Evolutionary conservation across 164 flowering plant species (phyloP).

Genomic region (Protea cynaroides): DNA sequence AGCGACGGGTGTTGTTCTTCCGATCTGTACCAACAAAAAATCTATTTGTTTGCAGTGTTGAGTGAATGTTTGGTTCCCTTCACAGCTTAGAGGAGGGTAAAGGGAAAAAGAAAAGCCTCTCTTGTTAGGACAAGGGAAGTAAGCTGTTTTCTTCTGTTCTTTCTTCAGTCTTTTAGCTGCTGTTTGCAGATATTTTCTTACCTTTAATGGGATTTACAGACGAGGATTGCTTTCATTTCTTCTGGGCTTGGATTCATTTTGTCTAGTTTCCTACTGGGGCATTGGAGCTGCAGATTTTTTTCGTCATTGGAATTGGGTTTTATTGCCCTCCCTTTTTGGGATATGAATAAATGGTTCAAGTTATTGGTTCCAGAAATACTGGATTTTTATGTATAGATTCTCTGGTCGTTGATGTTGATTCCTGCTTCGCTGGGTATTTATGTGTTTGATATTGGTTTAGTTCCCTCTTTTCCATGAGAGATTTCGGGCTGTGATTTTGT

Average conservation of each 20-base stretch:
- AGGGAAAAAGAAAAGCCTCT: background rate
- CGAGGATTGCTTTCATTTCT: conserved; percentile 7
- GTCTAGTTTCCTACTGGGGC: background rate
- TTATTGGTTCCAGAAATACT: background rate
- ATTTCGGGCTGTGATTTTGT: background rate
- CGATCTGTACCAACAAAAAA: conserved; percentile 4
- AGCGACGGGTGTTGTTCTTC: conserved; percentile 13
- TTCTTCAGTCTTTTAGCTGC: background rate
- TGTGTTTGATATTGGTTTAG: background rate
- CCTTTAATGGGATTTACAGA: conserved; percentile 12
- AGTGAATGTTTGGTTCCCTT: background rate
- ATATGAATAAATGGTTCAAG: no score
- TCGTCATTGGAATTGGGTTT: background rate
- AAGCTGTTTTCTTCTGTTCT: background rate
- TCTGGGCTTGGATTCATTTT: conserved; percentile 1
- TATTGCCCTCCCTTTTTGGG: no score
- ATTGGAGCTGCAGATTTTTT: background rate
- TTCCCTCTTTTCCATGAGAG: background rate
- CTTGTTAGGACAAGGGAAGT: background rate
- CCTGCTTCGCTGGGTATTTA: background rate
- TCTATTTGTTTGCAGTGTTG: background rate
- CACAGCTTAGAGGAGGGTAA: background rate
- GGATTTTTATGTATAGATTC: background rate
- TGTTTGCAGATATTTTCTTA: background rate
- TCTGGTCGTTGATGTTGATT: background rate